A percentile compares a stretch with the other conserved stretches of the same genome.
Evolutionary conservation across 495 filamentous ascomycete genomes (phyloP).

Genomic region (Elaphomyces granulatus): DNA sequence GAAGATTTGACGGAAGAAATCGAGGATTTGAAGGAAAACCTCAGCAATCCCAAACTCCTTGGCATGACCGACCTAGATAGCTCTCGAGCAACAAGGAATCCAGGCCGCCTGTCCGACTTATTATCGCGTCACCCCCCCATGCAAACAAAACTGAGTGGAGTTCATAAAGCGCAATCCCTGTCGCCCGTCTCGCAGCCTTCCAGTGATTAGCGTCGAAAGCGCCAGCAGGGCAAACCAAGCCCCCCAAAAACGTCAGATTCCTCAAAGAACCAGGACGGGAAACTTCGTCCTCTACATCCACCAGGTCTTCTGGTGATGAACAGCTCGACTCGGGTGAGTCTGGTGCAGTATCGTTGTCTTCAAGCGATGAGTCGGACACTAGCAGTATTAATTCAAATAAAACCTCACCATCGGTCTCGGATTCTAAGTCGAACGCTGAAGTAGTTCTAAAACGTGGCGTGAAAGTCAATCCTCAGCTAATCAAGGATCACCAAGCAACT

Average conservation of each 20-base stretch:
- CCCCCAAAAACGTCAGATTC: not conserved
- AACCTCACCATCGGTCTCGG: slow-evolving; percentile 2
- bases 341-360: not conserved
- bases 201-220: not conserved
- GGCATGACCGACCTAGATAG: not conserved
- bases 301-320: not conserved
- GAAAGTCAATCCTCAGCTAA: slow-evolving; percentile 21
- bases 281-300: not conserved
- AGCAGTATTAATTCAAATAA: not conserved
- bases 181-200: not conserved
- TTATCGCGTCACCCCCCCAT: not conserved
- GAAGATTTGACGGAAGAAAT: slow-evolving; percentile 6
- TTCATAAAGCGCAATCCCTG: not conserved
- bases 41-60: not conserved
- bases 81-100: not conserved
- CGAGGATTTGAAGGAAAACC: not conserved
- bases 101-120: not conserved
- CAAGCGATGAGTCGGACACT: not conserved
- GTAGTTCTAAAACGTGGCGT: not conserved
- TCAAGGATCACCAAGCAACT: slow-evolving; percentile 35
- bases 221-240: not conserved
- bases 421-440: slow-evolving; percentile 19
- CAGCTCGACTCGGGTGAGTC: no score
- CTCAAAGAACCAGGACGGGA: not conserved
- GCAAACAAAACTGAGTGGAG: not conserved